Evolutionary conservation across 2,329 filamentous ascomycete species (phyloP), one percentile per base, ranked within the genome.

Genomic region (Neofusicoccum umdonicola): DNA sequence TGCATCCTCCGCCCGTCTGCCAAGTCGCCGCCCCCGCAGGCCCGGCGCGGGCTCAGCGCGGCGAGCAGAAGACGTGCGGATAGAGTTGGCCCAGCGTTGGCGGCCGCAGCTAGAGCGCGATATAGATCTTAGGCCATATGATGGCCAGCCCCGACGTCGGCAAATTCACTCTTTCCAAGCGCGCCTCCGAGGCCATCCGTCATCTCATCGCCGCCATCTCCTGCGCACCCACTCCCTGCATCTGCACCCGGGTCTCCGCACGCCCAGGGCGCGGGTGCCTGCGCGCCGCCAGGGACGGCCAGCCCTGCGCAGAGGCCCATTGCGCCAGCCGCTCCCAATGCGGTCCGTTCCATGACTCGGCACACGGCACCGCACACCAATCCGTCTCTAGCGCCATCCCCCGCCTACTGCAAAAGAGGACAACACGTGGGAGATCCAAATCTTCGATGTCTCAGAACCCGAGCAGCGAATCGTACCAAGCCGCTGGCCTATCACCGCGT

Each of bases 61-160:
- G 15, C 6, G 17, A 17, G 12, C 8, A 42, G 27, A 31, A 8
- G 56, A 47, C 9, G 56, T 60, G 41, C 15, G 27, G 56, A 60
- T 60, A 60, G 42, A 60, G 31, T 60, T 60, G 41, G 31, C 56
- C 42, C 3, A 19, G n/a, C 42, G 31, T 60, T 57, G 56, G 56
- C 56, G 4, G 56, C 56, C 41, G 56, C 56, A 47, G 56, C 56
- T 60, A 60, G 34, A 12, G 17, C 9, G 31, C 3, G 13, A 27
- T 60, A 60, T 47, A 60, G 56, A 60, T 60, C 56, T 47, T 60
- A 60, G 56, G 13, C 27, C 56, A 39, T 60, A 60, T 47, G 42
- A 60, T 37, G 31, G 56, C 31, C 56, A n/a, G 13, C 42, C 31
- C 15, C 13, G 11, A 8, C 41, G 54, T 60, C 56, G 56, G 41